Base-by-base conservation (phyloP, 176 grass and related monocot species). In the Zizania latifolia region DNA sequence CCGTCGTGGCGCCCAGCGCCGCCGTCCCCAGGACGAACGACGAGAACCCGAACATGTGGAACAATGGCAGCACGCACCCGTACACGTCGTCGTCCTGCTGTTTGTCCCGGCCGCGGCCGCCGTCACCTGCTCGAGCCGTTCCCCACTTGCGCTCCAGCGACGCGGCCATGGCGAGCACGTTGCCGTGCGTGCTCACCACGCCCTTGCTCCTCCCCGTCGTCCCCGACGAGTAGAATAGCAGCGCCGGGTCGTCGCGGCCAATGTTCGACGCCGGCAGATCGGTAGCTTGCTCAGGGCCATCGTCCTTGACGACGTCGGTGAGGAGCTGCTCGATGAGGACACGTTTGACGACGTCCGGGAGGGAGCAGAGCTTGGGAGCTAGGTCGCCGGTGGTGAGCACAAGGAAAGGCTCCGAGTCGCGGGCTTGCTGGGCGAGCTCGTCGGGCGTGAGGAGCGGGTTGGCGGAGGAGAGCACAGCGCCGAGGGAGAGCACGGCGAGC, bases 141-240 rank as follows among this genome's bases (percentile, higher is more conserved):
- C 16, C 31, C 88, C 79, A 81, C 55, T 61, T 27, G 29, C 37
- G 45, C 33, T 71, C 58, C 6, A 90, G 70, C 39, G 62, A 32
- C 51, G 27, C 33, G 4, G 80, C 34, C 62, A 59, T 77, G 36
- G 84, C 78, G 16, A 86, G 53, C 2, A 44, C 34, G 65, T 90
- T 90, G 7, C 70, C 46, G 60, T 90, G 84, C 2, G 88, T 83
- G 74, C 15, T 68, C 17, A 90, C 81, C 24, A 90, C 83, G 4
- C 88, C 83, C 60, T 90, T 90, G 74, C 88, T 90, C 84, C 51
- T 82, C 57, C 88, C 88, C 36, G 88, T 90, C 15, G 88, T 90
- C 39, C 88, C 88, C 12, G 84, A 87, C 35, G 88, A 87, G 76
- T 90, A 90, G 75, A 90, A 80, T 28, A 87, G 36, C 23, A 72